A percentile compares a stretch with the other conserved stretches of the same genome.
Evolutionary conservation across 2,329 filamentous ascomycete genomes (phyloP).

Genomic region (Cytospora leucostoma): DNA sequence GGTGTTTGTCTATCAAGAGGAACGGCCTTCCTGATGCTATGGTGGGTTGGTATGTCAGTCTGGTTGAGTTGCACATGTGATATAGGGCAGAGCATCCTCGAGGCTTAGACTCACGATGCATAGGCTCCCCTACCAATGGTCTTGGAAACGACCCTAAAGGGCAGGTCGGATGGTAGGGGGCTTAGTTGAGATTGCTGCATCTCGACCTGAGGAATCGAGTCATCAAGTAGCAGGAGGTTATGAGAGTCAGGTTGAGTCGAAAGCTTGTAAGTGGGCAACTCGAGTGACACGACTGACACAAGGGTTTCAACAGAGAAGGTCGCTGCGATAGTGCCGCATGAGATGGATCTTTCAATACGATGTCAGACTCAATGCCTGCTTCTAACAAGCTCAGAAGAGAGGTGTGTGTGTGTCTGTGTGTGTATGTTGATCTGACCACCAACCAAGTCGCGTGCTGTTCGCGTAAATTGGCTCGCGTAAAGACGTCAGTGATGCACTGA

Average conservation of each 20-base stretch:
- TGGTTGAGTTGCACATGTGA: constrained; percentile 15
- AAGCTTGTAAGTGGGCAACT: constrained; percentile 3
- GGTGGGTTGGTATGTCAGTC: constrained; percentile 29
- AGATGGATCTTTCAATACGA: constrained; percentile 1
- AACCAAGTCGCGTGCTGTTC: constrained; percentile 23
- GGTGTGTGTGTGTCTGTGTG: neutral
- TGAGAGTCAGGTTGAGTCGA: constrained; percentile 5
- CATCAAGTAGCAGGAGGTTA: neutral
- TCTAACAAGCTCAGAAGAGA: constrained; percentile 6
- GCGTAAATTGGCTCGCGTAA: constrained; percentile 26
- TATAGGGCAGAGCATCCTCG: constrained; percentile 22
- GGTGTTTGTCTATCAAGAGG: constrained; percentile 69
- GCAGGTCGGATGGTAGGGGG: constrained; percentile 79
- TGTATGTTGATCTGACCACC: neutral
- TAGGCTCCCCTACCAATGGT: constrained; percentile 97
- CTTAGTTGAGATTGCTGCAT: constrained; percentile 83
- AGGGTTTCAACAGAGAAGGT: constrained; percentile 4
- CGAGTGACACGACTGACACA: constrained; percentile 4
- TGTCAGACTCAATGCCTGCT: neutral
- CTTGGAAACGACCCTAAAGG: constrained; percentile 92
- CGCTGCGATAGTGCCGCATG: constrained; percentile 9
- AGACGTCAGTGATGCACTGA: constrained; percentile 12
- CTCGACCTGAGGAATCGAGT: constrained; percentile 18
- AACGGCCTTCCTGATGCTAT: constrained; percentile 88
- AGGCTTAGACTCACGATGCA: constrained; percentile 70